Percentiles rank a stretch among this genome's conserved stretches.
phyloP scores from a whole-genome alignment of 1,284 basidiomycete genomes.

The Boletus semigastroideus region DNA sequence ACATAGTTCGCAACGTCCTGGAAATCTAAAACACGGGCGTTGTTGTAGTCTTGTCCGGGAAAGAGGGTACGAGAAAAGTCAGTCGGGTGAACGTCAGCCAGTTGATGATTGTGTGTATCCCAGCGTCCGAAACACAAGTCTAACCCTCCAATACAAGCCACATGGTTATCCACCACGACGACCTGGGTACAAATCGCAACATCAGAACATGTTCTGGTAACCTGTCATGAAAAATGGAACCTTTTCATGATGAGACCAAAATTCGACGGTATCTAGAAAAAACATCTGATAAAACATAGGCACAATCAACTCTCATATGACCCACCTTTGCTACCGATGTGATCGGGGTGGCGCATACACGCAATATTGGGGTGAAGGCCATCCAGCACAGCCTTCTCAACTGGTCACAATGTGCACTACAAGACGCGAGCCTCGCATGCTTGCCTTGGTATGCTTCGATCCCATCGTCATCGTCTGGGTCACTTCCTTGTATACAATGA shows the following conservation, averaged over 20 bases:
- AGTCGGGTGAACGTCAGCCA: slow-evolving; percentile 89
- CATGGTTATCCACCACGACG: slow-evolving; percentile 84
- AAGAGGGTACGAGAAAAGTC: slow-evolving; percentile 81
- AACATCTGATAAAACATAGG: background rate
- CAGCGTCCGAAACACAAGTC: slow-evolving; percentile 95
- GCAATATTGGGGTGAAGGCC: slow-evolving; percentile 84
- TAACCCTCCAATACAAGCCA: slow-evolving; percentile 80
- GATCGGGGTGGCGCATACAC: slow-evolving; percentile 87
- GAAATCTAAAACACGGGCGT: slow-evolving; percentile 81
- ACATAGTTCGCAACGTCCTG: slow-evolving; percentile 79
- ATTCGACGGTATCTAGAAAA: slow-evolving; percentile 63
- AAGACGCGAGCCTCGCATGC: slow-evolving; percentile 1
- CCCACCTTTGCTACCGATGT: slow-evolving; percentile 77
- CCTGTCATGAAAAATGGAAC: slow-evolving; percentile 13
- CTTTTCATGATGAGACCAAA: slow-evolving; percentile 87
- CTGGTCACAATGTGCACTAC: background rate
- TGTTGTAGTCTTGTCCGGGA: slow-evolving; percentile 94
- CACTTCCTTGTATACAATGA: slow-evolving; percentile 90
- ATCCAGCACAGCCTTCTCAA: slow-evolving; percentile 66
- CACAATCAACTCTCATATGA: background rate
- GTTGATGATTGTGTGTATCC: slow-evolving; percentile 85
- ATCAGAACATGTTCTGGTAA: slow-evolving; percentile 1
- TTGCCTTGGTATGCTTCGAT: slow-evolving; percentile 81
- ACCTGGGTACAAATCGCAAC: slow-evolving; percentile 39
- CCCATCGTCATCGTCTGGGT: slow-evolving; percentile 88